Percentiles rank a stretch among this genome's conserved stretches.
Evolutionary conservation across 2,329 filamentous ascomycete genomes (phyloP).

Genomic region (Pezicula rhizophila): DNA sequence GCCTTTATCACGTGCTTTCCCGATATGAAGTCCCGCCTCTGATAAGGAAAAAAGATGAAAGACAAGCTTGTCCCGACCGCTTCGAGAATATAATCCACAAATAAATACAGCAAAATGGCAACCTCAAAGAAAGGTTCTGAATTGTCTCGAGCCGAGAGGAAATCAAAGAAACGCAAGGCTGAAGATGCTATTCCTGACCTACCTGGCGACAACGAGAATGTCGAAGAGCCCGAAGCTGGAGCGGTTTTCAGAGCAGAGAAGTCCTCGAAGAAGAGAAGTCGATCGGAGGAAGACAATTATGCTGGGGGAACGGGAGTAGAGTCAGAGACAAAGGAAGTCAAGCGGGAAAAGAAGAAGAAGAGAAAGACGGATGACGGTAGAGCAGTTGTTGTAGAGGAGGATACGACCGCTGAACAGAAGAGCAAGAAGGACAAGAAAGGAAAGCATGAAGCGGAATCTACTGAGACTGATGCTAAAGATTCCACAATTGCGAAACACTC

Average conservation of each 20-base stretch:
- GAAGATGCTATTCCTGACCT: slow-evolving; percentile 28
- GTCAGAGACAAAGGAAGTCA: slow-evolving; percentile 9
- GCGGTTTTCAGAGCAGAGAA: slow-evolving; percentile 2
- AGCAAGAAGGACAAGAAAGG: slow-evolving; percentile 10
- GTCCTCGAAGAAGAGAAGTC: slow-evolving; percentile 17
- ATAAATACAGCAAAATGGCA: slow-evolving; percentile 15
- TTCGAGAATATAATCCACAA: not conserved
- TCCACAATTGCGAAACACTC: not conserved
- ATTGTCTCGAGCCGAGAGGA: slow-evolving; percentile 25
- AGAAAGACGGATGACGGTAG: slow-evolving; percentile 10
- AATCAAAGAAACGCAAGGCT: slow-evolving; percentile 28
- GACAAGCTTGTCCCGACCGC: not conserved
- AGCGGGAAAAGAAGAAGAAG: slow-evolving; percentile 14
- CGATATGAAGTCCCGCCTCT: too few relatives aligned
- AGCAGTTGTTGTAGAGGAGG: slow-evolving; percentile 5
- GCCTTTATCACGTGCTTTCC: too few relatives aligned
- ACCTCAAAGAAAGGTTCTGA: slow-evolving; percentile 16
- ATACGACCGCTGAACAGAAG: slow-evolving; percentile 6
- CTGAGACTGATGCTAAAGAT: not conserved
- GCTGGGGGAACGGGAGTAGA: not conserved
- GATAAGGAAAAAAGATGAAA: too few relatives aligned
- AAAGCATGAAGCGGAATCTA: slow-evolving; percentile 7
- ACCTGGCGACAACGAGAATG: slow-evolving; percentile 20
- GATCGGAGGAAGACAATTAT: slow-evolving; percentile 10
- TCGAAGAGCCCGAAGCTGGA: slow-evolving; percentile 20